Evolutionary conservation across 2,329 filamentous ascomycete genomes (phyloP), one percentile per base, ranked within the genome.

Genomic region (Arthrobotrys pseudoclavata): DNA sequence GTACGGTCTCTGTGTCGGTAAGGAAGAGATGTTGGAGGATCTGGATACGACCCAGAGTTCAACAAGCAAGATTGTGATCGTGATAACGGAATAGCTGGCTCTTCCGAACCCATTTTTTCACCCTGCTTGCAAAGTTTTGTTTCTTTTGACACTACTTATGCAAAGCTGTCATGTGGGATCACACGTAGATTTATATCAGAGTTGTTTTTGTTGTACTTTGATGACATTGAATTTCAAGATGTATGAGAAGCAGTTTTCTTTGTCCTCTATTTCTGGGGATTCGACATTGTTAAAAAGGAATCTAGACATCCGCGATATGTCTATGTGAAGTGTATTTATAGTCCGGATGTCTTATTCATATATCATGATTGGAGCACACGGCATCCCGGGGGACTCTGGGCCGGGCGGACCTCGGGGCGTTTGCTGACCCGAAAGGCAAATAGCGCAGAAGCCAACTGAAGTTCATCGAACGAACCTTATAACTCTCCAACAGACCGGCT

Each of bases 371-470:
- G n/a, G n/a, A n/a, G n/a, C 7, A 34, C 12, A 34, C 12, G 31
- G 12, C 31, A 10, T 4, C 31, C 31, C 7, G 31, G 4, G 31
- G 1, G 4, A 34, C 6, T 5, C 34, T 13, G 34, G 34, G 6
- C 37, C 13, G 37, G 71, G 71, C 71, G 71, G 71, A 48, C 24
- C 12, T 76, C 71, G 71, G 71, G 71, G 34, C 20, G 26, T 45
- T 62, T 57, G 71, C 63, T 76, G 71, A 76, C 71, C 71, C 71
- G 71, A 76, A 60, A 55, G 31, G 42, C 68, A 70, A 29, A 48
- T 57, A 40, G 45, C 55, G 47, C 68, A n/a, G 68, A 66, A 66
- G n/a, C 69, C 60, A 57, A 47, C 31, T 61, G 69, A 76, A 76
- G 45, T 47, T 47, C 63, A 76, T 69, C 72, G 64, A 76, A 67